Evolutionary conservation across 768 basidiomycete genomes (phyloP).

Genomic region (Russula compacta): DNA sequence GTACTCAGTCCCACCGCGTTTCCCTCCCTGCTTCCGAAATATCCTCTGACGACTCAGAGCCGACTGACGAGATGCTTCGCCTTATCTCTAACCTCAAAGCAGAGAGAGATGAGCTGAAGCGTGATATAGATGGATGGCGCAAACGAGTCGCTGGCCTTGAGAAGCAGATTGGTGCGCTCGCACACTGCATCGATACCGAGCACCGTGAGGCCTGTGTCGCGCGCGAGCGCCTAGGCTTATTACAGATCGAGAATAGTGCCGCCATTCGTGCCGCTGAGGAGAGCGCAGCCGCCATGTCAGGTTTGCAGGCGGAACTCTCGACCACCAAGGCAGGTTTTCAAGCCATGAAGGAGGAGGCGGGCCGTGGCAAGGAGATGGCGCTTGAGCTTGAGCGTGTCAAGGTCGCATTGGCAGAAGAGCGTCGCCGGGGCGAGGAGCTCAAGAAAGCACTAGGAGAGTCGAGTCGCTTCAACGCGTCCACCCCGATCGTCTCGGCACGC

Average conservation of each 20-base stretch:
- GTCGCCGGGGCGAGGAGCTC: slow-evolving; percentile 35
- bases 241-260: slow-evolving; percentile 59
- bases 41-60: slow-evolving; percentile 33
- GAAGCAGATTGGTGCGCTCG: slow-evolving; percentile 53
- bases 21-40: slow-evolving; percentile 47
- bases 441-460: slow-evolving; percentile 43
- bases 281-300: slow-evolving; percentile 18
- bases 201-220: slow-evolving; percentile 77
- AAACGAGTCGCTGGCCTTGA: slow-evolving; percentile 69
- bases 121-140: slow-evolving; percentile 85
- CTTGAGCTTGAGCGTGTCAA: slow-evolving; percentile 24
- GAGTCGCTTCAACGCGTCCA: slow-evolving; percentile 38
- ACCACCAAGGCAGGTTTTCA: slow-evolving; percentile 32
- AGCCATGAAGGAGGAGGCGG: slow-evolving; percentile 28
- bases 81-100: slow-evolving; percentile 72
- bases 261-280: slow-evolving; percentile 37
- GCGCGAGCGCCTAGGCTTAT: slow-evolving; percentile 55
- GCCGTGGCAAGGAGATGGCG: slow-evolving; percentile 4
- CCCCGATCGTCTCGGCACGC: slow-evolving; percentile 36
- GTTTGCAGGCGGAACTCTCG: slow-evolving; percentile 25
- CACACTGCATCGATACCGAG: slow-evolving; percentile 66
- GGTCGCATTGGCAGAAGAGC: slow-evolving; percentile 33
- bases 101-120: slow-evolving; percentile 82
- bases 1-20: slow-evolving; percentile 29
- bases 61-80: slow-evolving; percentile 70